Evolutionary conservation across 352 stramenopile genomes (phyloP), one percentile per base, ranked within the genome.

Genomic region (Thraustochytrium striatum): DNA sequence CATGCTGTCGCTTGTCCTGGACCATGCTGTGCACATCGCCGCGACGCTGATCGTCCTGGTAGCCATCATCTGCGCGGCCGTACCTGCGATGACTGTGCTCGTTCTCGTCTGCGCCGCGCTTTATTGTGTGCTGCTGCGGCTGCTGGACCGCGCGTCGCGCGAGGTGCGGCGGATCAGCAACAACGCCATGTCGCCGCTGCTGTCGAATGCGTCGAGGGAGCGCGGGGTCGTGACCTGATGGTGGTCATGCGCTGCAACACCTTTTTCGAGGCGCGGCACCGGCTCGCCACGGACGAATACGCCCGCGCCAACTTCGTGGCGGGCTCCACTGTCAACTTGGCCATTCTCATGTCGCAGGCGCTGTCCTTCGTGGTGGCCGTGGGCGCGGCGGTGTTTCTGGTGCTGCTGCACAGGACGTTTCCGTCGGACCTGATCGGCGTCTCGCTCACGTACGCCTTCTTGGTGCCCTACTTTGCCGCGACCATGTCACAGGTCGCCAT

Each of bases 101-200:
- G 39, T 80, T n/a, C 57, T 69, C 2, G 25, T 80, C 0, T 84
- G 96, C 1, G 82, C 85, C 3, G 89, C 90, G 19, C 69, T 95
- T 2, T 97, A 97, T 82, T 88, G 9, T 80, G 91, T 41, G 85
- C 90, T 57, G 85, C 85, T 61, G 88, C 84, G 85, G 92, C 91
- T 70, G 65, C 86, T 47, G 3, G 70, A 80, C 38, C 87, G 88
- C 72, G 87, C 87, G 43, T 89, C 84, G 13, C 91, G 88, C 0
- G 88, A 92, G 73, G 69, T 92, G 5, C 85, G 91, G 61, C 83
- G 89, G 38, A 79, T 90, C 41, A 84, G 85, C 5, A 89, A 83
- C 72, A 82, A 91, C 55, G 83, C 84, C 30, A 86, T 86, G 57
- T 91, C 87, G 52, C 88, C 88, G 0, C 88, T 93, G 39, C 89